Evolutionary conservation across 805 yeast genomes (phyloP), one percentile per base, ranked within the genome.

Genomic region (Lipomyces japonicus): DNA sequence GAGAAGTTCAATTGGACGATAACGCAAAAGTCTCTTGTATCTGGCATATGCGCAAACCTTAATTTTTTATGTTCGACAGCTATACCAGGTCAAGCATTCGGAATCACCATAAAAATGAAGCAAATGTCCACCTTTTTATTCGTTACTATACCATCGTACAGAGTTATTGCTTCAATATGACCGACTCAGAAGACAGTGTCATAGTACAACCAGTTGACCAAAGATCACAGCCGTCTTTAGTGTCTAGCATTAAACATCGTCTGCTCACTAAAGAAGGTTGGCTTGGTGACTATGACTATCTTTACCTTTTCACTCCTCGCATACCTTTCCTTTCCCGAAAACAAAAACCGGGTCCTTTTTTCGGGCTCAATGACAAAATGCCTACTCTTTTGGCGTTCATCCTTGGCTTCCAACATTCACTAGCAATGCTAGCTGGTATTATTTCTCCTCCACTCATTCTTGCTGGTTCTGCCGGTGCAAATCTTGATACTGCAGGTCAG

Each of bases 361-460:
- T 88, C 61, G 88, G 93, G 3, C 68, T 89, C 44, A 73, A 88
- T 64, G 79, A 82, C 39, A 86, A 81, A 1, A 81, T 90, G 79
- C 97, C 97, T 0, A 59, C 88, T n/a, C 59, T 84, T 5, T 71
- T 89, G 50, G 95, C 95, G 1, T 66, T 84, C 50, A 49, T 89
- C 9, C 75, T 90, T 30, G 96, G 97, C 16, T 75, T 89, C 55
- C 96, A 89, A 71, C 97, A 89, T 65, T 71, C 95, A 1, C 67
- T 89, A 57, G 81, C 96, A 23, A 89, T 90, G 96, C 71, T 89
- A 70, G 96, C 96, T 14, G 96, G 96, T 62, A 78, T 89, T 44
- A 84, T 85, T 32, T 73, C 93, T 5, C 95, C 96, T 6, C 91
- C 95, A 2, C 70, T 89, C 47, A 72, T 89, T 57, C 84, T 87